Evolutionary conservation across 2,329 filamentous ascomycete species (phyloP).

Genomic region (Lasiodiplodia citricola): DNA sequence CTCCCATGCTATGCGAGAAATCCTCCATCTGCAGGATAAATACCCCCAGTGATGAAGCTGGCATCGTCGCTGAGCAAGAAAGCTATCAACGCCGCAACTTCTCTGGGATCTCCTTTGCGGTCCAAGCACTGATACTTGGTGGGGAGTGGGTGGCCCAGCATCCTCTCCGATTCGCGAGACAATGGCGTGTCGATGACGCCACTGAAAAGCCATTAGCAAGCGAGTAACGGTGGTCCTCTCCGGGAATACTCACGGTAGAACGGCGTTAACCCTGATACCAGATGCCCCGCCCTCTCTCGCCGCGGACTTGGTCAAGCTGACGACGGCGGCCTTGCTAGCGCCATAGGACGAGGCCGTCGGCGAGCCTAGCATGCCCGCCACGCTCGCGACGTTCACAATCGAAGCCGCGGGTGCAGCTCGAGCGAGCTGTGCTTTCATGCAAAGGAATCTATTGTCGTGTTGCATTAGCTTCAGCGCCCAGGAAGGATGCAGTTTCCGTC

Average conservation of each 20-base stretch:
- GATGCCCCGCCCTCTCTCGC: conserved; percentile 35
- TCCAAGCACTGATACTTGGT: conserved; percentile 13
- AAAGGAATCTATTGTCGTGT: neutral
- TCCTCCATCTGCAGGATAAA: conserved; percentile 50
- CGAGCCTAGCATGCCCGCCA: conserved; percentile 35
- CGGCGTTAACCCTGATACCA: conserved; percentile 32
- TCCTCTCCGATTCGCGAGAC: neutral
- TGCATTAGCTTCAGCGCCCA: no score
- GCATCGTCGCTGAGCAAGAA: conserved; percentile 51
- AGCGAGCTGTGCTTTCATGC: neutral
- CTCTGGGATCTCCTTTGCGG: conserved; percentile 31
- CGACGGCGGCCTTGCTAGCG: conserved; percentile 41
- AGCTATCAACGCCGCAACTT: conserved; percentile 45
- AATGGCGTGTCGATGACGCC: neutral
- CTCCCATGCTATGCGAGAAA: conserved; percentile 23
- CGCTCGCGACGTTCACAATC: conserved; percentile 29
- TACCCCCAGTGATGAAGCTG: conserved; percentile 48
- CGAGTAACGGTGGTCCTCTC: neutral
- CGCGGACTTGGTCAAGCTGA: conserved; percentile 39
- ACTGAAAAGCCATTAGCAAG: neutral
- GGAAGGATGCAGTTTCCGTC: no score
- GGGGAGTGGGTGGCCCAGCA: neutral
- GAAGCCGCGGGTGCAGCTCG: neutral
- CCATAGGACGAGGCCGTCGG: conserved; percentile 35
- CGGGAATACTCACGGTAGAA: conserved; percentile 27